These are phyloP conservation scores for Alternaria hordeiaustralica DNA, from an alignment of 2,329 filamentous ascomycete species.

Conservation along the genomic window DNA sequence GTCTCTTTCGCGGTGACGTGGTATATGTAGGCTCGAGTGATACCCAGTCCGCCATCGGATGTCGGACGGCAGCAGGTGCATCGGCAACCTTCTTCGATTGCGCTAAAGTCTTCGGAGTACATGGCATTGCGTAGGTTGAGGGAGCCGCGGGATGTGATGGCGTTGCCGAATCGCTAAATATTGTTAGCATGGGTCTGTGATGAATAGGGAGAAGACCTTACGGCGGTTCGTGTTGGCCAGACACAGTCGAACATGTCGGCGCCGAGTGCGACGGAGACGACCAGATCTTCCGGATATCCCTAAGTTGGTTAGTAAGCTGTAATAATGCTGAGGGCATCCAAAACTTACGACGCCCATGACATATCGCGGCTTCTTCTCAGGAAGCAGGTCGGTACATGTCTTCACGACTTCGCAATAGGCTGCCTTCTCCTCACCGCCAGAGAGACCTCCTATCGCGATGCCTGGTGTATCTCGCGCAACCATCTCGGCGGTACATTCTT, in stretches of 20 bases:
- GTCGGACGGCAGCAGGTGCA: slow-evolving; percentile 77
- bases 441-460: slow-evolving; percentile 94
- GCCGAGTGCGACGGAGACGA: slow-evolving; percentile 90
- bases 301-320: slow-evolving; percentile 38
- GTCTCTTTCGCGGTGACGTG: slow-evolving; percentile 96
- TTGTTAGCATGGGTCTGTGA: neutral
- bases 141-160: slow-evolving; percentile 80
- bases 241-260: slow-evolving; percentile 99
- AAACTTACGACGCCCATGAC: slow-evolving; percentile 86
- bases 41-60: slow-evolving; percentile 73
- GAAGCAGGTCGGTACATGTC: slow-evolving; percentile 83
- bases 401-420: slow-evolving; percentile 91
- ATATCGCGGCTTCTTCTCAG: slow-evolving; percentile 93
- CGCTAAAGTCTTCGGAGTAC: slow-evolving; percentile 80
- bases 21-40: slow-evolving; percentile 88
- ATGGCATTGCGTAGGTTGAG: slow-evolving; percentile 80
- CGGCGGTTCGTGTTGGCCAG: slow-evolving; percentile 93
- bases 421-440: slow-evolving; percentile 91
- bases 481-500: slow-evolving; percentile 86
- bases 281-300: slow-evolving; percentile 93
- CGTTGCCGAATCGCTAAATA: slow-evolving; percentile 82
- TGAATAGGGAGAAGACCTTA: slow-evolving; percentile 43
- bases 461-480: slow-evolving; percentile 88
- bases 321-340: neutral
- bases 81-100: slow-evolving; percentile 81